Evolutionary conservation across 2,329 filamentous ascomycete species (phyloP).

Genomic region (Penicillium digitatum): DNA sequence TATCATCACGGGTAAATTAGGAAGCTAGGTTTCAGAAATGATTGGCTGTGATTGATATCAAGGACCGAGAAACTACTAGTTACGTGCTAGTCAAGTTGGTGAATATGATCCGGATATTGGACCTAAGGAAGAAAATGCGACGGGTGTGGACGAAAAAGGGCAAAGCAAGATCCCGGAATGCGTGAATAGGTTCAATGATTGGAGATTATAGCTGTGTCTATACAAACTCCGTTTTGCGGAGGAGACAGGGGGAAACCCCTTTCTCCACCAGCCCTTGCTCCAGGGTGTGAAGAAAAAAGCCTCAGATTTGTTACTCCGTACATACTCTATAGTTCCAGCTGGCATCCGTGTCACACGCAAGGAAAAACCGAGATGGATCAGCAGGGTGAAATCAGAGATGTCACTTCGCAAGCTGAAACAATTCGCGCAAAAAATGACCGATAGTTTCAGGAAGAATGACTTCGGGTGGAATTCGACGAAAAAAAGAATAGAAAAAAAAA

Average conservation of each 20-base stretch:
- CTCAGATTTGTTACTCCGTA: not conserved
- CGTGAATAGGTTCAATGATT: not conserved
- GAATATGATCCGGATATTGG: conserved; percentile 17
- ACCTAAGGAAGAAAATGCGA: conserved; percentile 6
- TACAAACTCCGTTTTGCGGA: conserved; percentile 8
- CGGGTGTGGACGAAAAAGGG: conserved; percentile 3
- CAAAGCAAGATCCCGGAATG: not conserved
- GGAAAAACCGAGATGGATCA: conserved; percentile 11
- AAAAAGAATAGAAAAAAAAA: not conserved
- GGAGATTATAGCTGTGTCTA: conserved; percentile 1
- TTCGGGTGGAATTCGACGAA: not conserved
- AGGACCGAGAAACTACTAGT: conserved; percentile 1
- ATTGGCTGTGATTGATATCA: conserved; percentile 10
- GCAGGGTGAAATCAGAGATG: conserved; percentile 6
- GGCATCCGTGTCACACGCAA: conserved; percentile 15
- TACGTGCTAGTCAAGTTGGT: conserved; percentile 9
- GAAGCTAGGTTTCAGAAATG: conserved; percentile 16
- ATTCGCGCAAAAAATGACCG: conserved; percentile 19
- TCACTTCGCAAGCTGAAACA: conserved; percentile 10
- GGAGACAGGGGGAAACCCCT: conserved; percentile 7
- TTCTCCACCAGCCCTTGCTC: conserved; percentile 18
- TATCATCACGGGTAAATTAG: conserved; percentile 24
- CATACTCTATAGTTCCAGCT: conserved; percentile 11
- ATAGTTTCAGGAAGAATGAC: conserved; percentile 4
- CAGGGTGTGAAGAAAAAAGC: conserved; percentile 8